Conservation (phyloP, 1,139 yeast genomes). For the Saccharomycopsis hybrid region DNA sequence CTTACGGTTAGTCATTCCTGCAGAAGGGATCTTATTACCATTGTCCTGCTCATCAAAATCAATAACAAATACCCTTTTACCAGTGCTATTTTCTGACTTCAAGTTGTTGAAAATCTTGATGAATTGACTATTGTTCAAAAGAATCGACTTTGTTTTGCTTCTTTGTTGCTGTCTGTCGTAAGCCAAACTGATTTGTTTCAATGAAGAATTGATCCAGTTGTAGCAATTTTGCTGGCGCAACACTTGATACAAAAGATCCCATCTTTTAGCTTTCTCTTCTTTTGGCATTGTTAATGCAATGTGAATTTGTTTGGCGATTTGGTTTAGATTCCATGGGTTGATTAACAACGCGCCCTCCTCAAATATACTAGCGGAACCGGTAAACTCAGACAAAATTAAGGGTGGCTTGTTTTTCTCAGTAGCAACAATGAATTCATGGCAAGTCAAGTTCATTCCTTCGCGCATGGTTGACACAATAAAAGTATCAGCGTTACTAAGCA, state of each 20-base stretch:
- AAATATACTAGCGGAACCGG: constrained; percentile 84
- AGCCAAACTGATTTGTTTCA: constrained; percentile 46
- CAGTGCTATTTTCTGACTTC: constrained; percentile 22
- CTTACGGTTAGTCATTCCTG: constrained; percentile 24
- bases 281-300: constrained; percentile 56
- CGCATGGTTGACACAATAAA: constrained; percentile 88
- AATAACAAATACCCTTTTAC: constrained; percentile 47
- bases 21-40: constrained; percentile 5
- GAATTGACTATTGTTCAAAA: constrained; percentile 37
- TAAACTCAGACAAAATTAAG: constrained; percentile 80
- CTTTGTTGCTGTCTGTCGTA: constrained; percentile 55
- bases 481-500: constrained; percentile 77
- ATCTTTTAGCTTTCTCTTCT: constrained; percentile 52
- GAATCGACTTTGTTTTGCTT: constrained; percentile 29
- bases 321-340: constrained; percentile 84
- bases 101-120: constrained; percentile 29
- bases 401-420: constrained; percentile 72
- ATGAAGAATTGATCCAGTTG: constrained; percentile 63
- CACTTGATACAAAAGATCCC: constrained; percentile 54
- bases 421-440: constrained; percentile 88
- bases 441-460: constrained; percentile 94
- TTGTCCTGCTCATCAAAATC: constrained; percentile 39
- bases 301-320: constrained; percentile 57
- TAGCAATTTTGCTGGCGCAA: constrained; percentile 65
- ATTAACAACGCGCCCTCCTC: constrained; percentile 68